phyloP scores from a whole-genome alignment of 768 basidiomycete genomes.

The Gloeostereum incarnatum region DNA sequence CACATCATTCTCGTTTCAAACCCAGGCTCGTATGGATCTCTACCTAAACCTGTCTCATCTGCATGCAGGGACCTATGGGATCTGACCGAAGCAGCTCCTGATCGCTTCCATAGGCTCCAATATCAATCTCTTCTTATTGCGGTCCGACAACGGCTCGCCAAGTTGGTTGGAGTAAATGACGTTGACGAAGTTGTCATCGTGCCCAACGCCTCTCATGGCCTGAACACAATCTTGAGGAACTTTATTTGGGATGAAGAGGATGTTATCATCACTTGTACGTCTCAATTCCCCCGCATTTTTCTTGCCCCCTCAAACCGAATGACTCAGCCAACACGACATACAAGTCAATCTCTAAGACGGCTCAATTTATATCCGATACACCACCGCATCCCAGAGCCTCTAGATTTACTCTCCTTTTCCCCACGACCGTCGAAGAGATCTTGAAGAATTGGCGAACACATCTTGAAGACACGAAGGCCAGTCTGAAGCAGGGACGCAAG shows the following conservation, averaged over 20 bases:
- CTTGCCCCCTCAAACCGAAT: not conserved
- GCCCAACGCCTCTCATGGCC: slow-evolving; percentile 51
- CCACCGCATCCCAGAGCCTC: slow-evolving; percentile 35
- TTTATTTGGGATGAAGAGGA: slow-evolving; percentile 62
- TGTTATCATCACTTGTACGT: slow-evolving; percentile 52
- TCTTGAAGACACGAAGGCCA: too few relatives aligned
- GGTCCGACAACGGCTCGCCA: slow-evolving; percentile 36
- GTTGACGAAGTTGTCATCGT: slow-evolving; percentile 51
- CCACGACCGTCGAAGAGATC: slow-evolving; percentile 42
- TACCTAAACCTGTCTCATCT: slow-evolving; percentile 41
- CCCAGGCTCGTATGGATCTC: slow-evolving; percentile 50
- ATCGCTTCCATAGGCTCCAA: slow-evolving; percentile 38
- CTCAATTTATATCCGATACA: slow-evolving; percentile 41
- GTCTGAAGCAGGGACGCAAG: slow-evolving; percentile 16
- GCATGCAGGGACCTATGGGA: slow-evolving; percentile 30
- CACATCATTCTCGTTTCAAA: not conserved
- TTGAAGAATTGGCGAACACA: slow-evolving; percentile 35
- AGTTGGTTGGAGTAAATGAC: slow-evolving; percentile 36
- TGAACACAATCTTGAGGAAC: slow-evolving; percentile 62
- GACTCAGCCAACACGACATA: slow-evolving; percentile 46
- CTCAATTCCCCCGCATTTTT: slow-evolving; percentile 1
- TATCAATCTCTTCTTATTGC: slow-evolving; percentile 23
- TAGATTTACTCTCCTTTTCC: slow-evolving; percentile 36
- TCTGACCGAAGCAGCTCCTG: slow-evolving; percentile 43
- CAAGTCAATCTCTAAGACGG: slow-evolving; percentile 33